A percentile compares a stretch with the other conserved stretches of the same genome.
These are phyloP conservation scores for Puccinia coronata DNA, from an alignment of 1,284 basidiomycete species.

Conservation along the genomic window DNA sequence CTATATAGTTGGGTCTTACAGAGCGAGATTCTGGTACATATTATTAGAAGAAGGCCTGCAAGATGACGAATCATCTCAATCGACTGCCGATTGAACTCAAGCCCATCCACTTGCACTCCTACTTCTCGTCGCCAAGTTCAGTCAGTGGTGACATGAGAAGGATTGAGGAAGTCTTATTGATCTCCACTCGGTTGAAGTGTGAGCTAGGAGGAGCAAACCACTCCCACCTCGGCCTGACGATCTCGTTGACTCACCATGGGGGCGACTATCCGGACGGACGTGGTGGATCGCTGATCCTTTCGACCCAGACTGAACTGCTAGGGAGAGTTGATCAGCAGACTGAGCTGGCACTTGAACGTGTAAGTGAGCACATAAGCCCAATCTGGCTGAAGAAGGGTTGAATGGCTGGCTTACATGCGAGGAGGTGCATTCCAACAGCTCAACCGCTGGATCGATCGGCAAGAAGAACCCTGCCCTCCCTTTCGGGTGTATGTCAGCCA, in stretches of 20 bases:
- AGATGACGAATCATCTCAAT: not conserved
- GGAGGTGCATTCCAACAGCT: not conserved
- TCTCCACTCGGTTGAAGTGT: not conserved
- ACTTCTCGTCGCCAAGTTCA: not conserved
- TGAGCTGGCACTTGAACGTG: not conserved
- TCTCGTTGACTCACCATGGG: not conserved
- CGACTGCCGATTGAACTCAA: constrained; percentile 7
- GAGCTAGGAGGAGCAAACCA: not conserved
- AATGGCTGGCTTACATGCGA: too few species aligned
- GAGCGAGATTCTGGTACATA: too few species aligned
- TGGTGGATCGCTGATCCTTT: not conserved
- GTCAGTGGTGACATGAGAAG: not conserved
- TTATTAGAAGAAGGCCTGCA: not conserved
- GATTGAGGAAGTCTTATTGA: not conserved
- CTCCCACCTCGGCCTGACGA: not conserved
- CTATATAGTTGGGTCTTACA: too few species aligned
- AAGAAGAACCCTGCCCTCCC: not conserved
- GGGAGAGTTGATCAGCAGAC: not conserved
- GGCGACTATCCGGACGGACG: not conserved
- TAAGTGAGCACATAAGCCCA: not conserved
- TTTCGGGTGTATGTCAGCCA: constrained; percentile 1
- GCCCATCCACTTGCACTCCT: constrained; percentile 1
- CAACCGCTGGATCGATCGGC: not conserved
- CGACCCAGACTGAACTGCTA: not conserved
- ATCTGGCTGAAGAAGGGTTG: too few species aligned